Percentiles rank a stretch among this genome's conserved stretches.
Conservation (phyloP, 805 yeast genomes). For the Spathaspora sp. region DNA sequence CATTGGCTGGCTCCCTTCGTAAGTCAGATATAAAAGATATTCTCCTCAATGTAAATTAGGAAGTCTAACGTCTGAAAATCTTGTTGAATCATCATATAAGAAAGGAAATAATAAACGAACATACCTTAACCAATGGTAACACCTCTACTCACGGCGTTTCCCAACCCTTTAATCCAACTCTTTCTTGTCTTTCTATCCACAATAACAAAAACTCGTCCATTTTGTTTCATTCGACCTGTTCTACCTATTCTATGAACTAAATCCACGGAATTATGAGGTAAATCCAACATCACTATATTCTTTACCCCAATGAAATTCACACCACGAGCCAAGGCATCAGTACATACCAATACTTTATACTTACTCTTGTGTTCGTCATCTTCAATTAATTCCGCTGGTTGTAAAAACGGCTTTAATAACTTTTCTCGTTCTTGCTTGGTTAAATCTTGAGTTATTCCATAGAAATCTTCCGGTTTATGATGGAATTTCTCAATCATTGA, state of each 20-base stretch:
- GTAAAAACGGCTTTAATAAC: constrained; percentile 60
- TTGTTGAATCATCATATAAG: constrained; percentile 28
- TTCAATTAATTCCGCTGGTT: constrained; percentile 42
- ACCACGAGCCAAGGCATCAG: constrained; percentile 89
- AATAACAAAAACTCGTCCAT: constrained; percentile 83
- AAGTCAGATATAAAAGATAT: constrained; percentile 16
- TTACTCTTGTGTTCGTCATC: constrained; percentile 23
- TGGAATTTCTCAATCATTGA: constrained; percentile 42
- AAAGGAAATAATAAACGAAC: constrained; percentile 7
- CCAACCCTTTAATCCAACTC: constrained; percentile 80
- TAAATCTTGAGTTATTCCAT: constrained; percentile 67
- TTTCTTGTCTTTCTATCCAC: constrained; percentile 55
- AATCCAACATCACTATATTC: constrained; percentile 79
- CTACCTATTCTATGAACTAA: constrained; percentile 89
- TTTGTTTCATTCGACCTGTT: constrained; percentile 87
- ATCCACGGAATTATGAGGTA: constrained; percentile 83
- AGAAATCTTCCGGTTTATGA: constrained; percentile 43
- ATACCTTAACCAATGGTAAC: constrained; percentile 24
- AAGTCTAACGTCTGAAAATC: constrained; percentile 41
- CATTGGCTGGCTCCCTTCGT: not conserved
- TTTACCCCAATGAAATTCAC: constrained; percentile 78
- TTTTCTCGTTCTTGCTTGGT: constrained; percentile 54
- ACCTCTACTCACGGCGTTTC: constrained; percentile 58
- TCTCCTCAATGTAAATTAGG: constrained; percentile 32
- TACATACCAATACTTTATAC: constrained; percentile 74